Evolutionary conservation across 139 green algal species (phyloP).

Genomic region (Edaphochlamys debaryana): DNA sequence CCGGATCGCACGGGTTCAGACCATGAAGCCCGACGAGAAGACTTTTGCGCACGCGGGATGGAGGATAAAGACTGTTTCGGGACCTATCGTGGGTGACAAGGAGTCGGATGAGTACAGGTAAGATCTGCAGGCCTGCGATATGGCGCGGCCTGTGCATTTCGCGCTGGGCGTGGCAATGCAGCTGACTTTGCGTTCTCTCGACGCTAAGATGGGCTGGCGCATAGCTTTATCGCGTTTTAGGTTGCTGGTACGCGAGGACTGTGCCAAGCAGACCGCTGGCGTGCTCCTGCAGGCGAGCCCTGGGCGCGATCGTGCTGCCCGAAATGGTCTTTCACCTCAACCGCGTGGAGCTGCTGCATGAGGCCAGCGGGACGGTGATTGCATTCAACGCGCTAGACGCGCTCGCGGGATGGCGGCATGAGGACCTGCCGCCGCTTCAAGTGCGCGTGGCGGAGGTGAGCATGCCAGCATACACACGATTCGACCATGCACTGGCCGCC

Average conservation of each 20-base stretch:
- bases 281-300: not conserved
- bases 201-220: conserved; percentile 37
- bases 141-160: too few species aligned
- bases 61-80: conserved; percentile 50
- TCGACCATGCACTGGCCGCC: too few species aligned
- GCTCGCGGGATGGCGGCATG: conserved; percentile 71
- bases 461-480: too few species aligned
- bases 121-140: too few species aligned
- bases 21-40: not conserved
- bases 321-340: conserved; percentile 87
- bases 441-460: conserved; percentile 62
- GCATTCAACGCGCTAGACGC: conserved; percentile 81
- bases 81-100: conserved; percentile 64
- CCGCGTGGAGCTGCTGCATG: conserved; percentile 72
- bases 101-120: conserved; percentile 55
- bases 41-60: conserved; percentile 51
- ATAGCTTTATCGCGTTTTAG: not conserved
- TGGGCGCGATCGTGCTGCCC: conserved; percentile 60
- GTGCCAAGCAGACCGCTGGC: not conserved
- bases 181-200: not conserved
- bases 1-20: too few species aligned
- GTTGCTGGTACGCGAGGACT: not conserved
- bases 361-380: conserved; percentile 64
- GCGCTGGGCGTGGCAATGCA: not conserved
- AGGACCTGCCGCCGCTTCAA: conserved; percentile 69